These are phyloP conservation scores for Populus nigra DNA, from an alignment of 345 rosid species.

Conservation along the genomic window DNA sequence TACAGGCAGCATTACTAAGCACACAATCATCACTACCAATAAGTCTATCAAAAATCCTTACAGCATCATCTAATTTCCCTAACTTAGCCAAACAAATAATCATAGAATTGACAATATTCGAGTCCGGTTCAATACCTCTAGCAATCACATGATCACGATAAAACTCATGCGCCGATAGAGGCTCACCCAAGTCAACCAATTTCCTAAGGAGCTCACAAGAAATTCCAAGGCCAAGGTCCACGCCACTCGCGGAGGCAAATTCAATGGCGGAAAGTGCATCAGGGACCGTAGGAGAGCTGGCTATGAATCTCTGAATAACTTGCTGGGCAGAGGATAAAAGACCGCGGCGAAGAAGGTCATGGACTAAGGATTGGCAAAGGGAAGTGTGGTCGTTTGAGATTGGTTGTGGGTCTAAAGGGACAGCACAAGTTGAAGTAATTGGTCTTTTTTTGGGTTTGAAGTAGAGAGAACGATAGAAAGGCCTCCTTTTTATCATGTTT, in stretches of 20 bases:
- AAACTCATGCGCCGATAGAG: slow-evolving; percentile 38
- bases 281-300: slow-evolving; percentile 31
- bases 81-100: slow-evolving; percentile 50
- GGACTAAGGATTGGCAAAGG: slow-evolving; percentile 42
- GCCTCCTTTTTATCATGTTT: neutral
- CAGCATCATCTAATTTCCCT: slow-evolving; percentile 54
- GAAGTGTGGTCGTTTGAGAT: slow-evolving; percentile 31
- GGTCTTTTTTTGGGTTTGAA: slow-evolving; percentile 34
- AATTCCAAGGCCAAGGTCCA: slow-evolving; percentile 41
- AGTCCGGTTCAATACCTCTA: slow-evolving; percentile 42
- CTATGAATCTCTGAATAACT: slow-evolving; percentile 42
- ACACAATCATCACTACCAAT: slow-evolving; percentile 22
- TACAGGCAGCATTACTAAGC: slow-evolving; percentile 37
- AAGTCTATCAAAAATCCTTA: slow-evolving; percentile 43
- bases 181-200: slow-evolving; percentile 43
- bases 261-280: slow-evolving; percentile 41
- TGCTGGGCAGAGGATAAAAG: slow-evolving; percentile 39
- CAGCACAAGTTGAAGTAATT: slow-evolving; percentile 30
- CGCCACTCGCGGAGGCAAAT: slow-evolving; percentile 36
- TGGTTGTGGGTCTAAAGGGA: slow-evolving; percentile 25
- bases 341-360: slow-evolving; percentile 43
- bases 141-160: slow-evolving; percentile 36
- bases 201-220: slow-evolving; percentile 38
- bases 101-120: slow-evolving; percentile 44
- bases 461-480: slow-evolving; percentile 18